phyloP scores from a whole-genome alignment of 2,329 filamentous ascomycete species.

The Chaetomiaceae sp. region DNA sequence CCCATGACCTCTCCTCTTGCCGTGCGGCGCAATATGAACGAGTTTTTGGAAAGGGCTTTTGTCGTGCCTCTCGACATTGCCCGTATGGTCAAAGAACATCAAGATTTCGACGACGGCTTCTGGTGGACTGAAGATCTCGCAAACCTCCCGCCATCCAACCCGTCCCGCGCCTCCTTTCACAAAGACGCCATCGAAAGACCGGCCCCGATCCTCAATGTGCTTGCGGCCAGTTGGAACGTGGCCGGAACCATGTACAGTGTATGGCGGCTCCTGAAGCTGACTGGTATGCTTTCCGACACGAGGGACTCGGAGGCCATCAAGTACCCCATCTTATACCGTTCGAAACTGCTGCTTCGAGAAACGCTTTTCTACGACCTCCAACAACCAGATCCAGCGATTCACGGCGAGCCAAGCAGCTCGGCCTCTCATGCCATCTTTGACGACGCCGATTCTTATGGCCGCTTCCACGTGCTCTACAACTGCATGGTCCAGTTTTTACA shows the following conservation, averaged over 20 bases:
- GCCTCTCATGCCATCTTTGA: constrained; percentile 34
- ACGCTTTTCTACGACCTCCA: constrained; percentile 50
- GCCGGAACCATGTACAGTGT: constrained; percentile 46
- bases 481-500: constrained; percentile 49
- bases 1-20: constrained; percentile 47
- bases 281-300: constrained; percentile 43
- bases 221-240: constrained; percentile 50
- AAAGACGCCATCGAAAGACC: constrained; percentile 38
- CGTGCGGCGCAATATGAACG: constrained; percentile 47
- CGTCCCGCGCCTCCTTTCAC: constrained; percentile 35
- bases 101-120: constrained; percentile 53
- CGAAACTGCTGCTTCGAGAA: constrained; percentile 52
- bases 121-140: constrained; percentile 53
- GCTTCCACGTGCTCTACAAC: constrained; percentile 45
- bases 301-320: constrained; percentile 45
- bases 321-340: constrained; percentile 48
- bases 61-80: constrained; percentile 37
- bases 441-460: constrained; percentile 44
- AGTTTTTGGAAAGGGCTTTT: constrained; percentile 45
- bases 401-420: constrained; percentile 33
- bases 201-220: constrained; percentile 46
- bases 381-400: constrained; percentile 44
- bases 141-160: constrained; percentile 36
- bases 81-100: constrained; percentile 39
- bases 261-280: constrained; percentile 48